A percentile compares a stretch with the other conserved stretches of the same genome.
Conservation (phyloP, 371 early-diverging fungal genomes). For the Apophysomyces ossiformis region DNA sequence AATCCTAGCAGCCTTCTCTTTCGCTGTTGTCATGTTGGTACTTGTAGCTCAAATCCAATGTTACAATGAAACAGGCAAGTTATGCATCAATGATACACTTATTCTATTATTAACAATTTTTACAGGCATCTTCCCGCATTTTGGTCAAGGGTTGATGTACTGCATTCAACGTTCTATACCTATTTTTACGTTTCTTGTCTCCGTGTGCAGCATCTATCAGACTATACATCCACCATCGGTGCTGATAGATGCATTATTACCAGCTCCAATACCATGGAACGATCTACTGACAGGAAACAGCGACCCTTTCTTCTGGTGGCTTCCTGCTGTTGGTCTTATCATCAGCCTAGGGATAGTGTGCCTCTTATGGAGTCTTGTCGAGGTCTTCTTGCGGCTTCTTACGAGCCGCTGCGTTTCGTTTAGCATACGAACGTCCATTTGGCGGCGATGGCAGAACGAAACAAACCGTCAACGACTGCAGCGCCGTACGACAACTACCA, state of each 20-base stretch:
- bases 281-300: slow-evolving; percentile 61
- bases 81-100: neutral
- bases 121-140: slow-evolving; percentile 49
- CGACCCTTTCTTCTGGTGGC: slow-evolving; percentile 69
- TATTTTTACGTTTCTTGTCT: slow-evolving; percentile 31
- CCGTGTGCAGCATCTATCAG: slow-evolving; percentile 38
- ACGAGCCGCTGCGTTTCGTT: slow-evolving; percentile 1
- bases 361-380: slow-evolving; percentile 52
- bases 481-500: slow-evolving; percentile 59
- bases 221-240: slow-evolving; percentile 29
- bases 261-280: slow-evolving; percentile 31
- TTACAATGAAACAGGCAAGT: slow-evolving; percentile 60
- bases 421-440: neutral
- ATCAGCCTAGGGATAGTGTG: slow-evolving; percentile 58
- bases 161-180: slow-evolving; percentile 46
- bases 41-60: slow-evolving; percentile 64
- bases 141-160: slow-evolving; percentile 51
- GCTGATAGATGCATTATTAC: slow-evolving; percentile 11
- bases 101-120: neutral
- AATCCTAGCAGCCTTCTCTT: slow-evolving; percentile 69
- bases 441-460: slow-evolving; percentile 23
- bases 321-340: slow-evolving; percentile 56
- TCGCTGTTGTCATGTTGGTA: slow-evolving; percentile 66
- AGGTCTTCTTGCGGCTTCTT: slow-evolving; percentile 22
- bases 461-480: slow-evolving; percentile 47